Percentiles rank a stretch among this genome's conserved stretches.
These are phyloP conservation scores for Dissophora ornata DNA, from an alignment of 192 early-diverging fungal genomes.

Conservation along the genomic window DNA sequence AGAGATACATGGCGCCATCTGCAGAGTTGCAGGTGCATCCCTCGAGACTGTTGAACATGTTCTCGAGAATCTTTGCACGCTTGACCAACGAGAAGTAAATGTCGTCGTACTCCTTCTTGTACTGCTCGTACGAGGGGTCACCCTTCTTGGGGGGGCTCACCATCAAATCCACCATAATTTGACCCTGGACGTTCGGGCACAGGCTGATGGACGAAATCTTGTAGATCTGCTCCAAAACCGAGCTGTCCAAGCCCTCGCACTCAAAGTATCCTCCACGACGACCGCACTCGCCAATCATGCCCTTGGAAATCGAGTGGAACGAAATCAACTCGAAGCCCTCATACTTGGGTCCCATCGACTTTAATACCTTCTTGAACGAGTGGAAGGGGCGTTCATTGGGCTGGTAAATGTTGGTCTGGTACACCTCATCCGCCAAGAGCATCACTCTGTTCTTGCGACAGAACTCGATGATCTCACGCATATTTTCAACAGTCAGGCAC, in stretches of 20 bases:
- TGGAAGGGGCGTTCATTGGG: slow-evolving; percentile 86
- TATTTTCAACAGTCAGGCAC: slow-evolving; percentile 83
- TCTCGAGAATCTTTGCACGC: slow-evolving; percentile 78
- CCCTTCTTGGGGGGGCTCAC: slow-evolving; percentile 88
- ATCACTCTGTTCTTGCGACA: slow-evolving; percentile 86
- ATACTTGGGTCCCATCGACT: slow-evolving; percentile 76
- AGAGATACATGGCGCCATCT: slow-evolving; percentile 97
- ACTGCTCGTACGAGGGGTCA: slow-evolving; percentile 80
- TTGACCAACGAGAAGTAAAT: slow-evolving; percentile 87
- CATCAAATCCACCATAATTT: slow-evolving; percentile 95
- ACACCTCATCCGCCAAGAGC: slow-evolving; percentile 97
- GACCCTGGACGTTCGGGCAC: slow-evolving; percentile 96
- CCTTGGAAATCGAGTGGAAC: slow-evolving; percentile 97
- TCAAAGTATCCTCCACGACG: slow-evolving; percentile 98
- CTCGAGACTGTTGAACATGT: slow-evolving; percentile 84
- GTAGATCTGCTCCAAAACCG: slow-evolving; percentile 87
- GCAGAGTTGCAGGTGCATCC: slow-evolving; percentile 88
- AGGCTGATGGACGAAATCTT: slow-evolving; percentile 93
- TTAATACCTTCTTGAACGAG: slow-evolving; percentile 95
- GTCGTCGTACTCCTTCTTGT: slow-evolving; percentile 74
- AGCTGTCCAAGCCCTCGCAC: slow-evolving; percentile 80
- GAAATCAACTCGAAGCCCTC: slow-evolving; percentile 89
- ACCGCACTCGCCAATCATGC: slow-evolving; percentile 98
- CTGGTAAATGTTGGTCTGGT: slow-evolving; percentile 96
- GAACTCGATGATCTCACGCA: slow-evolving; percentile 90